phyloP scores from a whole-genome alignment of 164 flowering plant species.

The Nelumbo lutea region DNA sequence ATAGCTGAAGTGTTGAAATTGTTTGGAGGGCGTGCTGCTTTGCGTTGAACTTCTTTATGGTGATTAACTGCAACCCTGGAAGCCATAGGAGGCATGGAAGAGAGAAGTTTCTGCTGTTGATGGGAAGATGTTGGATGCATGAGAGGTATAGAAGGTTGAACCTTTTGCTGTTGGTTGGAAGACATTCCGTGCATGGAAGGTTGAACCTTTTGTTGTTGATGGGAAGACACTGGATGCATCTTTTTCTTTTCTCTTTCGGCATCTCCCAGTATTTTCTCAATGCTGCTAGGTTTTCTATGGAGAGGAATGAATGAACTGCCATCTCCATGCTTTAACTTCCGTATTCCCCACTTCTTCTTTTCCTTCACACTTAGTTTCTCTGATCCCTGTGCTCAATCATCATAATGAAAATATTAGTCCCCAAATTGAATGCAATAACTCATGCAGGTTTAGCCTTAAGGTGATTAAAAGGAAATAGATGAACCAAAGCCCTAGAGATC shows the following conservation, averaged over 20 bases:
- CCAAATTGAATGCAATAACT: not conserved
- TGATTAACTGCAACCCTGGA: constrained; percentile 13
- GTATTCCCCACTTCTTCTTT: constrained; percentile 56
- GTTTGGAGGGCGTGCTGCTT: constrained; percentile 36
- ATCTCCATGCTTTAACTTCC: constrained; percentile 53
- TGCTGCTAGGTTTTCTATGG: constrained; percentile 83
- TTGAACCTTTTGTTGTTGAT: constrained; percentile 28
- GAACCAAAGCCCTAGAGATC: not conserved
- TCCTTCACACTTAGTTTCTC: constrained; percentile 49
- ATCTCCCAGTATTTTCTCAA: constrained; percentile 88
- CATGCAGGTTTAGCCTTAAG: too few species aligned
- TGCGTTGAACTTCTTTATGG: constrained; percentile 3
- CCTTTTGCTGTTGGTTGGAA: not conserved
- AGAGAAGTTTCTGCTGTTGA: too few species aligned
- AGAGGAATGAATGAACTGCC: constrained; percentile 68
- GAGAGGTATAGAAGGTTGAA: constrained; percentile 12
- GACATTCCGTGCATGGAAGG: not conserved
- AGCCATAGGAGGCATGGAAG: constrained; percentile 2
- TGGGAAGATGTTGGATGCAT: too few species aligned
- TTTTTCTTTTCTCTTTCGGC: constrained; percentile 62
- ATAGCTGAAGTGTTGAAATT: constrained; percentile 61
- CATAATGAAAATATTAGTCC: not conserved
- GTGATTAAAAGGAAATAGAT: too few species aligned
- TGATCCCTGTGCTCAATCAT: constrained; percentile 39
- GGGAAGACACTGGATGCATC: constrained; percentile 28